Evolutionary conservation across 768 basidiomycete species (phyloP).

Genomic region (Boletus tylopilopsis): DNA sequence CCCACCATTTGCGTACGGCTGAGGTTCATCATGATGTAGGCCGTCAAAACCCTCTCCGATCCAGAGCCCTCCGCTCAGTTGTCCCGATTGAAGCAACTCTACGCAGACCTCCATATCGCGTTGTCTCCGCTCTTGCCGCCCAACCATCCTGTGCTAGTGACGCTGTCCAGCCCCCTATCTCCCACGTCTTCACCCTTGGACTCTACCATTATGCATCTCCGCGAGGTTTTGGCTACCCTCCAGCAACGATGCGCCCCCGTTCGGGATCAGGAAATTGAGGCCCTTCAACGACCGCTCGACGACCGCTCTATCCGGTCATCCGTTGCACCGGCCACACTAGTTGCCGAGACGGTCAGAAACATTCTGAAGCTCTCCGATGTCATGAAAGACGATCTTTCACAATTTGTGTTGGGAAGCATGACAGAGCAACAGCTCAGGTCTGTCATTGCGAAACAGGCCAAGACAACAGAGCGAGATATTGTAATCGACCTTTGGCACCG

Average conservation of each 20-base stretch:
- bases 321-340: slow-evolving; percentile 40
- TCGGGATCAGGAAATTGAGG: slow-evolving; percentile 53
- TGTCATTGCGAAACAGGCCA: slow-evolving; percentile 51
- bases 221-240: slow-evolving; percentile 49
- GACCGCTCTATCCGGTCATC: slow-evolving; percentile 25
- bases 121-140: slow-evolving; percentile 58
- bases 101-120: slow-evolving; percentile 48
- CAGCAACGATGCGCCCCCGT: slow-evolving; percentile 64
- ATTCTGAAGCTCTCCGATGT: slow-evolving; percentile 51
- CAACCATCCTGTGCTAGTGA: slow-evolving; percentile 45
- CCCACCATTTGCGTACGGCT: slow-evolving; percentile 10
- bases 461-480: slow-evolving; percentile 48
- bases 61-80: slow-evolving; percentile 58
- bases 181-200: slow-evolving; percentile 68
- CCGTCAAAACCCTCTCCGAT: slow-evolving; percentile 50
- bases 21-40: slow-evolving; percentile 45
- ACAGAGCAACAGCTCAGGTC: slow-evolving; percentile 54
- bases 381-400: slow-evolving; percentile 70
- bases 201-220: slow-evolving; percentile 51
- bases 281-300: slow-evolving; percentile 35
- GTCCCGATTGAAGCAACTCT: slow-evolving; percentile 52
- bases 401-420: slow-evolving; percentile 63
- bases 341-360: slow-evolving; percentile 45
- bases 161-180: slow-evolving; percentile 55
- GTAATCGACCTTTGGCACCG: slow-evolving; percentile 50